A percentile compares a stretch with the other conserved stretches of the same genome.
These are phyloP conservation scores for Coelastrella sp. DNA, from an alignment of 139 green algal genomes.

Conservation along the genomic window DNA sequence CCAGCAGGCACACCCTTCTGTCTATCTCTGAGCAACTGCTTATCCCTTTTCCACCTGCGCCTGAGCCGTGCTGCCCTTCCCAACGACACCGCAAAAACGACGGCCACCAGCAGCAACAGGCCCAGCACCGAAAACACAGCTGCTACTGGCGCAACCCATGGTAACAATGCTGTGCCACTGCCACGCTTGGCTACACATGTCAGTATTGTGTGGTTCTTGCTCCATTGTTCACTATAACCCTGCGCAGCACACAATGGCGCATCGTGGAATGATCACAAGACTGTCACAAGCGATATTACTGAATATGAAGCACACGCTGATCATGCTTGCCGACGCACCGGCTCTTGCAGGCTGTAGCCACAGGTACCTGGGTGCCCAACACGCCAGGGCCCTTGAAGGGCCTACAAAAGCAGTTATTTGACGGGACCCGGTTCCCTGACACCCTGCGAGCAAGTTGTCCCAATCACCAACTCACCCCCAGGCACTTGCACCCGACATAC, in stretches of 20 bases:
- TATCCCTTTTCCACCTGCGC: constrained; percentile 4
- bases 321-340: too few species aligned
- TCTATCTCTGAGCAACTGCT: not conserved
- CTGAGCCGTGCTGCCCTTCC: constrained; percentile 16
- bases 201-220: not conserved
- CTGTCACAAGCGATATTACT: not conserved
- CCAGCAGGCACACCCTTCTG: not conserved
- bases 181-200: not conserved
- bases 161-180: not conserved
- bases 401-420: not conserved
- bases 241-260: not conserved
- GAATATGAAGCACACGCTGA: too few species aligned
- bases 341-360: too few species aligned
- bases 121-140: too few species aligned
- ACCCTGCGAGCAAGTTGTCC: not conserved
- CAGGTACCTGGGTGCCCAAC: too few species aligned
- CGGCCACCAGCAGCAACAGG: not conserved
- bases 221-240: not conserved
- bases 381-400: too few species aligned
- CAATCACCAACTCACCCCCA: not conserved
- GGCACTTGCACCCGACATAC: constrained; percentile 28
- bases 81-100: constrained; percentile 18
- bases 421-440: too few species aligned
- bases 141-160: not conserved
- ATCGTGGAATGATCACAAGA: not conserved